These are phyloP conservation scores for Emmonsia crescens DNA, from an alignment of 2,329 filamentous ascomycete species.

Conservation along the genomic window DNA sequence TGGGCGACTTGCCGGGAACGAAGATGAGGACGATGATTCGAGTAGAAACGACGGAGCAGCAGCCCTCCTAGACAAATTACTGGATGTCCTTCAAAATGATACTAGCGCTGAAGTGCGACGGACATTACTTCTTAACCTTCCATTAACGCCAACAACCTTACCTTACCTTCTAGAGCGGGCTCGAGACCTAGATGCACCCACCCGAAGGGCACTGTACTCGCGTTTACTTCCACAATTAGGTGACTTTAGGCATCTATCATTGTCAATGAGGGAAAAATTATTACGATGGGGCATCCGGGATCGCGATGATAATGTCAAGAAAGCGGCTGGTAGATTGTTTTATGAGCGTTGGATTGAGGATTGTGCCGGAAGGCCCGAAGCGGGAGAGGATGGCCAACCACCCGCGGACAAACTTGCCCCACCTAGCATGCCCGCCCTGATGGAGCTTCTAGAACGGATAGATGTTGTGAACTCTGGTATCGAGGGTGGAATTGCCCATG, in stretches of 20 bases:
- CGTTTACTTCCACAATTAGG: constrained; percentile 76
- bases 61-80: constrained; percentile 67
- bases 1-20: constrained; percentile 70
- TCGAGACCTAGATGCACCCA: constrained; percentile 75
- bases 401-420: constrained; percentile 39
- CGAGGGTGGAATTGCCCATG: constrained; percentile 79
- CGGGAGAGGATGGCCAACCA: constrained; percentile 43
- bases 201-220: constrained; percentile 75
- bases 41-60: constrained; percentile 55
- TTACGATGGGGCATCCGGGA: constrained; percentile 90
- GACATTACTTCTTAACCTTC: constrained; percentile 81
- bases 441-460: constrained; percentile 86
- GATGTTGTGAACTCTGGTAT: constrained; percentile 84
- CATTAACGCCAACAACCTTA: constrained; percentile 68
- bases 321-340: constrained; percentile 82
- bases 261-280: constrained; percentile 91
- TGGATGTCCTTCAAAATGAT: constrained; percentile 86
- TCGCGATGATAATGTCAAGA: constrained; percentile 85
- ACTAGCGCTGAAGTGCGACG: constrained; percentile 86
- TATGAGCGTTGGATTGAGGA: constrained; percentile 97
- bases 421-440: constrained; percentile 68
- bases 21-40: constrained; percentile 55
- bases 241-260: constrained; percentile 85
- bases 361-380: constrained; percentile 60
- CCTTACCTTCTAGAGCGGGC: constrained; percentile 84